These are phyloP conservation scores for Aureobasidium sp. DNA, from an alignment of 2,329 filamentous ascomycete genomes.

Conservation along the genomic window DNA sequence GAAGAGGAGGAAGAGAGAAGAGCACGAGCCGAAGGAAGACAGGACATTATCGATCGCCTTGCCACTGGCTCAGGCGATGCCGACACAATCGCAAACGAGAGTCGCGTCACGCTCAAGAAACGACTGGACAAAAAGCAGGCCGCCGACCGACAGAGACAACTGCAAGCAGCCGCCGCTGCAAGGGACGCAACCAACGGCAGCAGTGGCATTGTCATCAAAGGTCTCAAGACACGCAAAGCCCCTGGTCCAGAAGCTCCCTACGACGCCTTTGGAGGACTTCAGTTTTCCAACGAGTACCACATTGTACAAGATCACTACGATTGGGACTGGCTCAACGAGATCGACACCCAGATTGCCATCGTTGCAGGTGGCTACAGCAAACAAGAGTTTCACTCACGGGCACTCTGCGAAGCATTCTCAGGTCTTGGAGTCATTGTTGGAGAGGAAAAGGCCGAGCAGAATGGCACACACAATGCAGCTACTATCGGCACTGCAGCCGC, in stretches of 20 bases:
- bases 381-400: constrained; percentile 71
- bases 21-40: constrained; percentile 55
- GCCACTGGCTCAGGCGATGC: constrained; percentile 58
- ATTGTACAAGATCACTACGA: constrained; percentile 62
- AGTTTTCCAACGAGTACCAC: constrained; percentile 60
- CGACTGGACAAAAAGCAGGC: constrained; percentile 55
- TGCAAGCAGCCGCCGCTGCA: constrained; percentile 38
- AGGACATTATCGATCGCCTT: constrained; percentile 64
- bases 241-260: constrained; percentile 67
- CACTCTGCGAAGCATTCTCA: constrained; percentile 82
- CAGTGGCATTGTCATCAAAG: constrained; percentile 60
- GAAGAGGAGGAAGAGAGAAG: constrained; percentile 66
- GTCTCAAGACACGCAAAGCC: constrained; percentile 60
- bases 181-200: constrained; percentile 25
- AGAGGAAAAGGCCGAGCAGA: constrained; percentile 54
- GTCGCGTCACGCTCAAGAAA: constrained; percentile 64
- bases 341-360: constrained; percentile 58
- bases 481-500: constrained; percentile 24
- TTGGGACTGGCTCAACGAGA: constrained; percentile 64
- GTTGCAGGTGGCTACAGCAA: constrained; percentile 77
- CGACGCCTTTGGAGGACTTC: constrained; percentile 77
- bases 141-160: constrained; percentile 32
- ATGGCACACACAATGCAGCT: constrained; percentile 32
- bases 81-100: constrained; percentile 46
- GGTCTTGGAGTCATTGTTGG: constrained; percentile 81